Conservation (phyloP, 306 rosid species). For the Fragaria ananassa region DNA sequence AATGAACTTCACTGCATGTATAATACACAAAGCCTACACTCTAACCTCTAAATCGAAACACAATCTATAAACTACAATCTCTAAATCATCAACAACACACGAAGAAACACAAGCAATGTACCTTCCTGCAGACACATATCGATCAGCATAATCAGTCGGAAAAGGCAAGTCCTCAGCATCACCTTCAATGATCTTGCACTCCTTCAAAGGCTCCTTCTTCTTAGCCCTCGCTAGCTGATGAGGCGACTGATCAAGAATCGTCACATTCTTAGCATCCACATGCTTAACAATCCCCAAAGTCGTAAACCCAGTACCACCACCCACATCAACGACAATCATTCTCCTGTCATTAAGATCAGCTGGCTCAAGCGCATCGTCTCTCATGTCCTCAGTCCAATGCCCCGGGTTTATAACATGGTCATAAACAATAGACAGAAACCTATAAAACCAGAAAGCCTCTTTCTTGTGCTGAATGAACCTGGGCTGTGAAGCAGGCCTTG, state of each 20-base stretch:
- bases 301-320: slow-evolving; percentile 91
- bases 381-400: slow-evolving; percentile 96
- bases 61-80: background rate
- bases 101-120: slow-evolving; percentile 20
- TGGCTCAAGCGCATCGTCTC: slow-evolving; percentile 92
- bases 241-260: slow-evolving; percentile 92
- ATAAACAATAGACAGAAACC: slow-evolving; percentile 85
- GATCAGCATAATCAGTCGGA: slow-evolving; percentile 79
- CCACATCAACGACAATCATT: slow-evolving; percentile 84
- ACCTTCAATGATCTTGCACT: slow-evolving; percentile 79
- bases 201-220: slow-evolving; percentile 81
- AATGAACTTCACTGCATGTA: background rate
- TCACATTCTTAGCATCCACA: slow-evolving; percentile 88
- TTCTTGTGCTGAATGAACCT: slow-evolving; percentile 93
- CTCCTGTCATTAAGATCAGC: slow-evolving; percentile 67
- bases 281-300: slow-evolving; percentile 86
- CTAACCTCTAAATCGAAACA: background rate
- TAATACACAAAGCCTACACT: background rate
- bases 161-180: slow-evolving; percentile 94
- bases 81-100: background rate
- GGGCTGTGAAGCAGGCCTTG: slow-evolving; percentile 81
- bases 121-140: slow-evolving; percentile 97
- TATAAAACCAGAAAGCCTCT: slow-evolving; percentile 93
- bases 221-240: slow-evolving; percentile 94
- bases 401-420: slow-evolving; percentile 91